Base-by-base conservation (phyloP, 2,329 filamentous ascomycete genomes). In the Botrytis elliptica region DNA sequence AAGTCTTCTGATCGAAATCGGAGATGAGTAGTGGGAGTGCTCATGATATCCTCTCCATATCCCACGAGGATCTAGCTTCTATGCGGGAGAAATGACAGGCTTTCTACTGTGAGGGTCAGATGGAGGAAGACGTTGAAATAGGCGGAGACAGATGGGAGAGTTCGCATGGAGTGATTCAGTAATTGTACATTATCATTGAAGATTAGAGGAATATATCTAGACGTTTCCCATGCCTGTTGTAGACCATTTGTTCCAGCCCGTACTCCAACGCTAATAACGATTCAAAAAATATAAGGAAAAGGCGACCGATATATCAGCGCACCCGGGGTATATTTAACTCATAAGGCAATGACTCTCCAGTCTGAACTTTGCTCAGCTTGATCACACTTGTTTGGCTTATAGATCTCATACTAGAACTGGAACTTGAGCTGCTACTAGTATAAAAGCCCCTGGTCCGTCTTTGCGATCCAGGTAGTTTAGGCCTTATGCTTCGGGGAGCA, bases 311-410 rank as follows among this genome's bases (percentile, higher is more conserved):
- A 36, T n/a, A 68, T 76, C 68, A 77, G 69, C 74, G 69, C 22
- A 73, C 59, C 73, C 75, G 57, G 16, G 79, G 77, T 62, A 79
- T 70, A 55, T 70, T 76, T n/a, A 80, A 73, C 36, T 75, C 77
- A 73, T 81, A 81, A 74, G 79, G 78, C 65, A 80, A 73, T 40
- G 74, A 73, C 1, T 75, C 76, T 25, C 77, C 74, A 20, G 78
- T 77, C 65, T 79, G 75, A 49, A 76, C 68, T 57, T 71, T 74
- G 60, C 75, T 79, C 62, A 81, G 72, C 63, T 76, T 78, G 36
- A 81, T 80, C 49, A 81, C 79, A 70, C 80, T 81, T 14, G 75
- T 74, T 57, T 80, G 78, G 65, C 77, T 78, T 16, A 63, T 74
- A 4, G 79, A 80, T 36, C 77, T 72, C 36, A 79, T 65, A 75